Base-by-base conservation (phyloP, 495 filamentous ascomycete genomes). In the Aspergillus asperescens region DNA sequence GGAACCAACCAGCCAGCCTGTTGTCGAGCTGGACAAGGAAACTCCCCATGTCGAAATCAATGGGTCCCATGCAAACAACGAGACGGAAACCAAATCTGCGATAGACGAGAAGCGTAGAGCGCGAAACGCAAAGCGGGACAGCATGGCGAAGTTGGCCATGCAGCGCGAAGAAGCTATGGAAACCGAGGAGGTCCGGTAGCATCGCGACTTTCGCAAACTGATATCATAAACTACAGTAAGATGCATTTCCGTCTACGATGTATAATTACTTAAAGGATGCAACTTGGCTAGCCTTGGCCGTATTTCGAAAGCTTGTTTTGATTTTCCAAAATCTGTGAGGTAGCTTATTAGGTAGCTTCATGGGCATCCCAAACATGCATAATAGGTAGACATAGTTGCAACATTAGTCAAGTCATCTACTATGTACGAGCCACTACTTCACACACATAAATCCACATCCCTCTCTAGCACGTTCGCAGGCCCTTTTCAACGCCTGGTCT, bases 401-500 rank as follows among this genome's bases (percentile, higher is more conserved):
- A 6, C 13, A 27, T 25, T 19, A 28, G 10, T n/a, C 23, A 28
- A 44, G 22, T 16, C 4, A 40, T 20, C 31, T 9, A 12, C n/a
- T 8, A 23, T 10, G 9, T 25, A 16, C n/a, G 7, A 45, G 5
- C 25, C 16, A 15, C 37, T 63, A 87, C 62, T 91, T 95, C 20
- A 95, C 82, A 49, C 76, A 79, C 62, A 96, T 75, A 60, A 97
- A 94, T 5, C 84, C 90, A 49, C 95, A 76, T 1, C 92, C 90
- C 25, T 84, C 71, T 31, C 90, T 79, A 1, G 92, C 90, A 32
- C 71, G 70, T 52, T 75, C 73, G 51, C 83, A 82, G 0, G 90
- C 91, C 60, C 71, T 78, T 63, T 79, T 84, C 58, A 96, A 65
- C 32, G 79, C 82, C 69, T 94, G 87, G 27, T 90, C 86, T 65